Conservation (phyloP, 495 filamentous ascomycete genomes). For the Elasticomyces elasticus region DNA sequence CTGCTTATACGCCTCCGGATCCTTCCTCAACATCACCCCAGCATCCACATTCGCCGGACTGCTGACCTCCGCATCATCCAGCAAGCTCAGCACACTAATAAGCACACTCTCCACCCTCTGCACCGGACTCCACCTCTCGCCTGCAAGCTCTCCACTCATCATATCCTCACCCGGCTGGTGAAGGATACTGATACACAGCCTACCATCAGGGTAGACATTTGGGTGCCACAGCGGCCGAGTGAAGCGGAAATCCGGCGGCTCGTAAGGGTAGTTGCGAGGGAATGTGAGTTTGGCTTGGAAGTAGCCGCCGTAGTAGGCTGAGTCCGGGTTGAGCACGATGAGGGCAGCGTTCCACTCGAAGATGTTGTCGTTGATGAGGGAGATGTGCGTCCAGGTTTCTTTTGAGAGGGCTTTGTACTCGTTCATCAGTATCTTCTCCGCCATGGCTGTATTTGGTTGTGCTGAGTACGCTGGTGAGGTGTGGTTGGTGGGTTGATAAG, state of each 20-base stretch:
- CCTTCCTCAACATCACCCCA: constrained; percentile 69
- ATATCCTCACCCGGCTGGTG: constrained; percentile 85
- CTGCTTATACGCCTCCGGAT: constrained; percentile 55
- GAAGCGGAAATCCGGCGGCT: constrained; percentile 80
- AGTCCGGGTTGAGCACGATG: constrained; percentile 85
- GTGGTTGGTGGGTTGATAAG: no score
- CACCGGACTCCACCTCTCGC: constrained; percentile 85
- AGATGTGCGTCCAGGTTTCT: constrained; percentile 87
- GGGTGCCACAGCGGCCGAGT: constrained; percentile 74
- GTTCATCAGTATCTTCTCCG: constrained; percentile 77
- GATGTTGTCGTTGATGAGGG: constrained; percentile 63
- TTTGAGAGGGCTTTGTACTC: constrained; percentile 74
- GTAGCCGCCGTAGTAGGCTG: constrained; percentile 84
- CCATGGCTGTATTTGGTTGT: constrained; percentile 26
- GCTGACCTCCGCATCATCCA: constrained; percentile 86
- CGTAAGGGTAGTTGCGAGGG: constrained; percentile 78
- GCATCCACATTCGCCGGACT: constrained; percentile 95
- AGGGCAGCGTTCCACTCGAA: constrained; percentile 80
- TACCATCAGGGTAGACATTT: constrained; percentile 84
- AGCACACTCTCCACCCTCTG: constrained; percentile 91
- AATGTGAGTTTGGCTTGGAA: constrained; percentile 86
- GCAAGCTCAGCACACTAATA: constrained; percentile 81
- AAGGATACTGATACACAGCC: constrained; percentile 92
- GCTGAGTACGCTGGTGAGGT: no score
- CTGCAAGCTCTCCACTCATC: constrained; percentile 79